Evolutionary conservation across 1,284 basidiomycete genomes (phyloP), one percentile per base, ranked within the genome.

Genomic region (Papiliotrema laurentii): DNA sequence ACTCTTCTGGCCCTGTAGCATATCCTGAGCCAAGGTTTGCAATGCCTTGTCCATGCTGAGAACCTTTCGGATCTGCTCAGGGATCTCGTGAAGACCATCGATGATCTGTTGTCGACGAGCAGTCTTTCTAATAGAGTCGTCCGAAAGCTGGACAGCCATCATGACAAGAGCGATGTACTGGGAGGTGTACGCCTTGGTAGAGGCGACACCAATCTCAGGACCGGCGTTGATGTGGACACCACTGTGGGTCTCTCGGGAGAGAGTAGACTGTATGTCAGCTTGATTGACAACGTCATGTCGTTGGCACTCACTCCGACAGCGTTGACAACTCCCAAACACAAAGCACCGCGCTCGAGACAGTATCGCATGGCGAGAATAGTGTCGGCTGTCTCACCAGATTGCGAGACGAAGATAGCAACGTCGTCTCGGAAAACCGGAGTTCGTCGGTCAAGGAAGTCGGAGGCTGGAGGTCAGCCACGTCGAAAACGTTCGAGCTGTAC

Each of bases 121-220:
- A 2, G 85, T 86, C 77, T 97, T 85, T 41, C 89, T 90, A 70
- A 97, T 88, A 43, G 92, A 87, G 76, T 98, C 96, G 74, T 97
- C 93, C 4, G 91, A 93, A 21, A 99, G 81, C 75, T 97, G 93
- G 33, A 98, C 82, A 14, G 96, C 96, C 78, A 98, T 96, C 87
- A 98, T 94, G 75, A 97, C 79, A 47, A 98, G 81, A 3, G 94
- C 96, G 61, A 98, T 93, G 79, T 97, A 98, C 77, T 99, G 94
- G 44, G 93, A 97, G 2, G 94, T 98, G 78, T 99, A 99, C 3
- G 96, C 96, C 84, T 99, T 99, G 58, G 96, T 99, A n/a, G 93
- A 97, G 5, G 96, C 96, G 55, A 99, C 96, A 81, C 96, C 94
- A 57, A 98, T 94, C 79, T 98, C 94, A 54, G 94, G 94, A 38